phyloP scores from a whole-genome alignment of 192 early-diverging fungal genomes.

The Coemansia sp. region DNA sequence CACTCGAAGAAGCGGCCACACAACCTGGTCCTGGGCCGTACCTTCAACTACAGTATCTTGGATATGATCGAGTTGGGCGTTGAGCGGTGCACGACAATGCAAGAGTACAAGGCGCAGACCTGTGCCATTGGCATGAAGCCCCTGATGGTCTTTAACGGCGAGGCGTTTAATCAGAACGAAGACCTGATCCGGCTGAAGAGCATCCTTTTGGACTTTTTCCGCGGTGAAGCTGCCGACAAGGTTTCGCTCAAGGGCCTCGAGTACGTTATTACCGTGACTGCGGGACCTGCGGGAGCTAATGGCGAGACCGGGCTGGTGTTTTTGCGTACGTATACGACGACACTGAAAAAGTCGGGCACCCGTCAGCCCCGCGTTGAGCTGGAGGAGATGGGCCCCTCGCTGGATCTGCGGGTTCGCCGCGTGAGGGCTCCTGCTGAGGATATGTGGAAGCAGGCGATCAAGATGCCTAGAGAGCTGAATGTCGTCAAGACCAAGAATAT shows the following conservation, averaged over 20 bases:
- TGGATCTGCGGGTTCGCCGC: conserved; percentile 82
- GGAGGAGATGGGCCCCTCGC: conserved; percentile 89
- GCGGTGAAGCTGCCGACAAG: conserved; percentile 73
- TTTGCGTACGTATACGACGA: conserved; percentile 80
- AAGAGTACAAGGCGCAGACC: conserved; percentile 72
- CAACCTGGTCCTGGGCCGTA: conserved; percentile 88
- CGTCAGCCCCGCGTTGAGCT: conserved; percentile 90
- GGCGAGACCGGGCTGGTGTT: conserved; percentile 68
- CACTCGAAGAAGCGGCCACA: conserved; percentile 98
- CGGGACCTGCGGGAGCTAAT: conserved; percentile 64
- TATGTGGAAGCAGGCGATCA: conserved; percentile 81
- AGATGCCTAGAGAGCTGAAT: conserved; percentile 85
- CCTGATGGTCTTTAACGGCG: conserved; percentile 88
- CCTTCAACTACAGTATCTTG: conserved; percentile 91
- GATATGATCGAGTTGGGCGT: conserved; percentile 97
- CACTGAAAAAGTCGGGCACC: conserved; percentile 86
- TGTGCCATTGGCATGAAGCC: conserved; percentile 89
- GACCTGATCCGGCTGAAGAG: conserved; percentile 77
- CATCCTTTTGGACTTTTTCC: conserved; percentile 89
- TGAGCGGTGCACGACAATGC: conserved; percentile 68
- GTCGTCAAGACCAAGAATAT: conserved; percentile 89
- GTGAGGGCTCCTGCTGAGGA: conserved; percentile 72
- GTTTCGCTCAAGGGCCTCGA: conserved; percentile 88
- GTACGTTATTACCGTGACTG: conserved; percentile 85
- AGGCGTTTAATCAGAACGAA: conserved; percentile 75